Percentiles rank a stretch among this genome's conserved stretches.
Evolutionary conservation across 129 eudicot genomes (phyloP).

Genomic region (Flaveria linearis): DNA sequence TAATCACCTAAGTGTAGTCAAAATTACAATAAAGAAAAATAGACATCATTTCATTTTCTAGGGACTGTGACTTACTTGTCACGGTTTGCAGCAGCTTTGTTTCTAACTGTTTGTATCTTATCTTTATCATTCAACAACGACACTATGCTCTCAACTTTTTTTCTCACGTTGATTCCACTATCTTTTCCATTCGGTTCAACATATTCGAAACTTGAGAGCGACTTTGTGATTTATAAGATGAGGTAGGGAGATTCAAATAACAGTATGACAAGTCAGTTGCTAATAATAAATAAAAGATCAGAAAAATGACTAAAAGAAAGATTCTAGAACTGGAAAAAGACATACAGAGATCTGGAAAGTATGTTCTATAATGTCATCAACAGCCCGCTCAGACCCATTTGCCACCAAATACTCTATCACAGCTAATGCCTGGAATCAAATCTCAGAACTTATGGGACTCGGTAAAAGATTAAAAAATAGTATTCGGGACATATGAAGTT

Average conservation of each 20-base stretch:
- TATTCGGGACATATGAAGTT: conserved; percentile 12
- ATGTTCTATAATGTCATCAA: conserved; percentile 93
- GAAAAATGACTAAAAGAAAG: neutral
- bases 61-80: conserved; percentile 65
- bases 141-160: conserved; percentile 89
- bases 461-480: conserved; percentile 18
- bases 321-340: conserved; percentile 26
- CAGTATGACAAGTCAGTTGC: conserved; percentile 11
- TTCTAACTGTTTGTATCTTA: conserved; percentile 85
- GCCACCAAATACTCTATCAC: conserved; percentile 97
- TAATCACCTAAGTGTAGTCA: conserved; percentile 11
- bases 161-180: conserved; percentile 89
- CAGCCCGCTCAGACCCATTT: conserved; percentile 99
- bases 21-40: conserved; percentile 6
- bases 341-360: conserved; percentile 95
- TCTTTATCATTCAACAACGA: conserved; percentile 82
- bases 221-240: conserved; percentile 41
- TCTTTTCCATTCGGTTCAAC: conserved; percentile 98
- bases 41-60: neutral
- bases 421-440: conserved; percentile 68
- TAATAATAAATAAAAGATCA: neutral
- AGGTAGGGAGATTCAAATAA: conserved; percentile 10
- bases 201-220: conserved; percentile 84
- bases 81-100: conserved; percentile 91
- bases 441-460: conserved; percentile 19